phyloP scores from a whole-genome alignment of 1,284 basidiomycete species.

The Clitocybe nebularis region DNA sequence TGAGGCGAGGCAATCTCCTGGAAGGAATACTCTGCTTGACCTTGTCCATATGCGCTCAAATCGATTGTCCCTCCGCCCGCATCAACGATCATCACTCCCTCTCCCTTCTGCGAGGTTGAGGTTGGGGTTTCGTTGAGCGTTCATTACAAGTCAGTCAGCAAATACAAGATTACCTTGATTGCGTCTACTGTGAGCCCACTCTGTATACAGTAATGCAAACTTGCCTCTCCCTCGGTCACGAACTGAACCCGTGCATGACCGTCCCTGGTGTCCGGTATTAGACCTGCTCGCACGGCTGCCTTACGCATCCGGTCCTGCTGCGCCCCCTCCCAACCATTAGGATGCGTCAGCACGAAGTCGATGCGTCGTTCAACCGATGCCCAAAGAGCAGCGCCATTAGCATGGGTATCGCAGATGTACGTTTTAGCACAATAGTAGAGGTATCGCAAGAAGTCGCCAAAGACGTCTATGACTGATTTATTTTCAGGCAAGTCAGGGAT shows the following conservation, averaged over 20 bases:
- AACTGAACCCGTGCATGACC: slow-evolving; percentile 30
- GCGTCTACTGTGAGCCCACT: slow-evolving; percentile 15
- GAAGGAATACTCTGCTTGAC: slow-evolving; percentile 14
- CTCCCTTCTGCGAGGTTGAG: slow-evolving; percentile 25
- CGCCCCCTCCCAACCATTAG: slow-evolving; percentile 40
- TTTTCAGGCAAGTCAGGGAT: slow-evolving; percentile 13
- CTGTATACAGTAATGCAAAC: slow-evolving; percentile 33
- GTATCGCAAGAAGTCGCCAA: slow-evolving; percentile 39
- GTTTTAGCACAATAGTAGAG: slow-evolving; percentile 18
- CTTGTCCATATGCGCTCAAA: slow-evolving; percentile 40
- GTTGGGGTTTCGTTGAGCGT: not conserved
- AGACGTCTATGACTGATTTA: slow-evolving; percentile 44
- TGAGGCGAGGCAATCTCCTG: slow-evolving; percentile 25
- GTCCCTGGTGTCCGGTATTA: slow-evolving; percentile 28
- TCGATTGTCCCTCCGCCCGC: slow-evolving; percentile 58
- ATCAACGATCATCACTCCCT: slow-evolving; percentile 52
- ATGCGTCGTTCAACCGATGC: slow-evolving; percentile 14
- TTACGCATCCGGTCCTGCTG: slow-evolving; percentile 34
- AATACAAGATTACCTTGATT: slow-evolving; percentile 8
- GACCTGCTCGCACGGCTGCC: slow-evolving; percentile 31
- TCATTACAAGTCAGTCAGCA: not conserved
- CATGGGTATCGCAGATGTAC: slow-evolving; percentile 23
- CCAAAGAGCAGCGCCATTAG: slow-evolving; percentile 17
- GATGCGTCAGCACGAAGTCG: slow-evolving; percentile 28
- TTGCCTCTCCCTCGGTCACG: slow-evolving; percentile 40